Evolutionary conservation across 768 basidiomycete genomes (phyloP).

Genomic region (Tricholoma saponaceum): DNA sequence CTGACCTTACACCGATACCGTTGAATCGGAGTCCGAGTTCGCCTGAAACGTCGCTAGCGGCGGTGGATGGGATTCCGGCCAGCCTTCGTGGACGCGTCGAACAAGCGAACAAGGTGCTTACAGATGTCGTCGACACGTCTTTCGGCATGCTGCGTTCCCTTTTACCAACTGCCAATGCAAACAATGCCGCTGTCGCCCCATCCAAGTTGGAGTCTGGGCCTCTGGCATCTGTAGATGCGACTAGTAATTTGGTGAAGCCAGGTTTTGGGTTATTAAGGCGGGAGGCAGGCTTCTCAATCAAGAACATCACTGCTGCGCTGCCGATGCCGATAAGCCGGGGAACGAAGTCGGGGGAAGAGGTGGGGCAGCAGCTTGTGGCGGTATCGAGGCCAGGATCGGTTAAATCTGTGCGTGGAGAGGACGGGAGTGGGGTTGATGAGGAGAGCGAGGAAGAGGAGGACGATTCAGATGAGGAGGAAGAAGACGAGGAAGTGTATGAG

Average conservation of each 20-base stretch:
- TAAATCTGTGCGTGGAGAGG: slow-evolving; percentile 26
- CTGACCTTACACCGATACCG: slow-evolving; percentile 79
- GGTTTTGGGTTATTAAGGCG: slow-evolving; percentile 69
- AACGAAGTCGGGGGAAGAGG: slow-evolving; percentile 30
- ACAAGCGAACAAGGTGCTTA: slow-evolving; percentile 81
- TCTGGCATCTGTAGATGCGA: slow-evolving; percentile 10
- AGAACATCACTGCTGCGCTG: slow-evolving; percentile 63
- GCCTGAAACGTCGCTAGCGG: slow-evolving; percentile 39
- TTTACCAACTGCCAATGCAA: slow-evolving; percentile 40
- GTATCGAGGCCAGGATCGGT: slow-evolving; percentile 41
- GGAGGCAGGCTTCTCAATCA: slow-evolving; percentile 81
- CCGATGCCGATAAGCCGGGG: slow-evolving; percentile 51
- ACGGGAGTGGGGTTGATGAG: slow-evolving; percentile 21
- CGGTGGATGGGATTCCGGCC: slow-evolving; percentile 43
- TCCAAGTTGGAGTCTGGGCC: slow-evolving; percentile 19
- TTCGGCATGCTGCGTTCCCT: slow-evolving; percentile 84
- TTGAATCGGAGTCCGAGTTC: slow-evolving; percentile 52
- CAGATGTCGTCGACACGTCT: slow-evolving; percentile 85
- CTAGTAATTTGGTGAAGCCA: slow-evolving; percentile 32
- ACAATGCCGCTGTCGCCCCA: slow-evolving; percentile 5
- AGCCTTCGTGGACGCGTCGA: slow-evolving; percentile 70
- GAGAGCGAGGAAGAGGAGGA: slow-evolving; percentile 34
- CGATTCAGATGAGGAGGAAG: slow-evolving; percentile 35
- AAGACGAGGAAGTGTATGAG: slow-evolving; percentile 34
- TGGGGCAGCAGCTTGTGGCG: slow-evolving; percentile 43